Evolutionary conservation across 129 eudicot genomes (phyloP), one percentile per base, ranked within the genome.

Genomic region (Flaveria robusta): DNA sequence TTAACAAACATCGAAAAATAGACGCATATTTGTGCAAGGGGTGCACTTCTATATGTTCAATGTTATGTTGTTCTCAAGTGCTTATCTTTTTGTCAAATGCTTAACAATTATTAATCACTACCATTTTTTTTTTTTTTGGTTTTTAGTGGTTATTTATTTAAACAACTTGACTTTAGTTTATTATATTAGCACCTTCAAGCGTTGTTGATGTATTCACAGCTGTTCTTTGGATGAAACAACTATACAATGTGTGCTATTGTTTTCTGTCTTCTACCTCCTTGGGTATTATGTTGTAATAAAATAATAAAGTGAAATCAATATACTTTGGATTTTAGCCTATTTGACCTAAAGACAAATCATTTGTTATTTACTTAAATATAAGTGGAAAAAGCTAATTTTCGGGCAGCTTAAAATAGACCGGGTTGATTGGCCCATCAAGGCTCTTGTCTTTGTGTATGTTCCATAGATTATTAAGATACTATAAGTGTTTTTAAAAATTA

Each of bases 161-260:
- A 43, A 71, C 77, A 71, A 71, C 66, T 34, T 58, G 83, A 45
- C 24, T n/a, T 49, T 31, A 62, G 22, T 71, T 49, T 63, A 71
- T 78, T 49, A 59, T n/a, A 46, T 64, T 58, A 43, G 29, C 73
- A 39, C 77, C 66, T 49, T 79, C 56, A 79, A 63, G 20, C 50
- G 31, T 68, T 34, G 66, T 79, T 62, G 42, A 71, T 79, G 43
- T 46, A 31, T 46, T 46, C 41, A 71, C 77, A 79, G 83, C 77
- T 71, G 80, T 67, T 76, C 1, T 76, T 50, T 76, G 7, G 62
- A 46, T 63, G 67, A 39, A 60, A 63, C 72, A 72, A 71, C 66
- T 51, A 62, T 65, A 51, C 78, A 78, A 79, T 79, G 83, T 79
- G 83, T 51, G 58, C 64, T 72, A 39, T 50, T 24, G 60, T 72